Percentiles rank a stretch among this genome's conserved stretches.
Conservation (phyloP, 2,329 filamentous ascomycete species). For the Cladosporium colombiae region DNA sequence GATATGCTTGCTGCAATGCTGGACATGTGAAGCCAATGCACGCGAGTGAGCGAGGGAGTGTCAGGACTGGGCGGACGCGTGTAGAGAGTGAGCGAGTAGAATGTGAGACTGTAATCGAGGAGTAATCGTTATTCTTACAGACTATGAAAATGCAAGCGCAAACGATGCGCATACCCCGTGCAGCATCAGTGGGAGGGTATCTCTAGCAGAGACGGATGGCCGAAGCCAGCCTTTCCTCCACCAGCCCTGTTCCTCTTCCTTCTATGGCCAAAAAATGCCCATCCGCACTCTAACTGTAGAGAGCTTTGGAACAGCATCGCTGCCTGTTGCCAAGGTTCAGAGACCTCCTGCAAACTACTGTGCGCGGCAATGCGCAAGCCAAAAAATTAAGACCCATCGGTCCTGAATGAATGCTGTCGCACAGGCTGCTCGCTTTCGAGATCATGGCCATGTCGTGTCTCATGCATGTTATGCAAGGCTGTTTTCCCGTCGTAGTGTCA, state of each 20-base stretch:
- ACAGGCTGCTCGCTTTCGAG: not conserved
- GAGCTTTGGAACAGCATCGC: not conserved
- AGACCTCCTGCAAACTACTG: constrained; percentile 6
- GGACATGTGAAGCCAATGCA: not conserved
- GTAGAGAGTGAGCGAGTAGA: too few relatives aligned
- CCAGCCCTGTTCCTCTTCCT: not conserved
- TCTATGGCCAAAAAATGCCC: not conserved
- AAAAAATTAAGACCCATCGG: not conserved
- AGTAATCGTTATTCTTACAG: not conserved
- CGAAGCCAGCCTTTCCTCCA: not conserved
- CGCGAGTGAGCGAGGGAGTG: too few relatives aligned
- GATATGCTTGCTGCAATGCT: not conserved
- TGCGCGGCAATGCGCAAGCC: constrained; percentile 13
- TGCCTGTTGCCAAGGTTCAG: not conserved
- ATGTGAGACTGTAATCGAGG: not conserved
- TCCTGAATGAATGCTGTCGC: not conserved
- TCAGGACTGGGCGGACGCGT: too few relatives aligned
- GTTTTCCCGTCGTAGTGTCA: not conserved
- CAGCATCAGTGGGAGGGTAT: not conserved
- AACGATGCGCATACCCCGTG: not conserved
- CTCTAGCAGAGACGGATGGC: not conserved
- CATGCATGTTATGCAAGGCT: not conserved
- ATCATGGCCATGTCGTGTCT: not conserved
- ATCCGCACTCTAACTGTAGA: not conserved
- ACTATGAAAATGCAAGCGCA: not conserved